Percentiles rank a stretch among this genome's conserved stretches.
These are phyloP conservation scores for Russula virescens DNA, from an alignment of 768 basidiomycete genomes.

Conservation along the genomic window DNA sequence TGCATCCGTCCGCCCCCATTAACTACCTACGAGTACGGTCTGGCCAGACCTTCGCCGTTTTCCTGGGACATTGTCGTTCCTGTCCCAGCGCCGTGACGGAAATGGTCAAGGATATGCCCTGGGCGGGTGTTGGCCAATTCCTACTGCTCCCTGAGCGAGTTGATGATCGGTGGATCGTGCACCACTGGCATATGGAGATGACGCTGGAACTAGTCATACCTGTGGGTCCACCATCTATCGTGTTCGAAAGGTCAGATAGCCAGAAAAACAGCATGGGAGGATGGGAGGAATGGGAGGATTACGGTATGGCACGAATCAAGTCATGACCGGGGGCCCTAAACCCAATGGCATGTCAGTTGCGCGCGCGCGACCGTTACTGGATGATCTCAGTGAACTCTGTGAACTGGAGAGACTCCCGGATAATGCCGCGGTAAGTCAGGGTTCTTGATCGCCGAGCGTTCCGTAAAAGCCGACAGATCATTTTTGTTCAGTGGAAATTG, in stretches of 20 bases:
- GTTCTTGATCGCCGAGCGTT: constrained; percentile 22
- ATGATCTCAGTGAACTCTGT: too few species aligned
- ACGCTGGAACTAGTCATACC: too few species aligned
- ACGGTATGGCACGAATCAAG: too few species aligned
- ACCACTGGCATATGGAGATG: too few species aligned
- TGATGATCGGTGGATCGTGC: constrained; percentile 5
- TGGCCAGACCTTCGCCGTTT: neutral
- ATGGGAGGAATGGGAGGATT: too few species aligned
- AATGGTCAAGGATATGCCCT: neutral
- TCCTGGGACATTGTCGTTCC: constrained; percentile 3
- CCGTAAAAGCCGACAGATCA: constrained; percentile 21
- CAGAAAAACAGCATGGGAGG: too few species aligned
- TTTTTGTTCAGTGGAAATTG: constrained; percentile 3
- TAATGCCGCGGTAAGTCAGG: constrained; percentile 9
- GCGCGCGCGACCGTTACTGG: too few species aligned
- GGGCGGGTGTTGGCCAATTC: neutral
- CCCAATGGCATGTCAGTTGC: neutral
- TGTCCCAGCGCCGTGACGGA: neutral
- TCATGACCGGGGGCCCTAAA: too few species aligned
- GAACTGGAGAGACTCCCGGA: neutral
- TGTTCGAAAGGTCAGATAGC: too few species aligned
- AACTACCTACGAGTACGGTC: neutral
- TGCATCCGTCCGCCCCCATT: too few species aligned
- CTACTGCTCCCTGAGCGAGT: neutral
- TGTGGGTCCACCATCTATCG: too few species aligned